Evolutionary conservation across 2,329 filamentous ascomycete genomes (phyloP).

Genomic region (Teratosphaeriaceae sp.): DNA sequence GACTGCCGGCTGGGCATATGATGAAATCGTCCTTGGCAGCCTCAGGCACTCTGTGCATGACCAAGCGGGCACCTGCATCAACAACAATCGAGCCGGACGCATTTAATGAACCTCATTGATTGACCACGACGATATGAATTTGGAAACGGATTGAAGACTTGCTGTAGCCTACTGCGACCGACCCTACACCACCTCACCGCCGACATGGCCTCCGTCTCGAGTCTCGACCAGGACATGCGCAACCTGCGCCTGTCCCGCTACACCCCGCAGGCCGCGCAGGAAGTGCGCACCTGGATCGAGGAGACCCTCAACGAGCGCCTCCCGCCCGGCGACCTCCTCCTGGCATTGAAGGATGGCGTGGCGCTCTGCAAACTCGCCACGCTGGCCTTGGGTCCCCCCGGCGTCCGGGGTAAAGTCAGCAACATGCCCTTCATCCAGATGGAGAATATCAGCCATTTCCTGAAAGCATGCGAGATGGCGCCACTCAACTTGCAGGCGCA

Average conservation of each 20-base stretch:
- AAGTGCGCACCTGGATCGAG: slow-evolving; percentile 82
- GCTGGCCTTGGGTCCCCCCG: slow-evolving; percentile 67
- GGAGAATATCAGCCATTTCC: slow-evolving; percentile 98
- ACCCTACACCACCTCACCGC: neutral
- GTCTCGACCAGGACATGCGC: slow-evolving; percentile 91
- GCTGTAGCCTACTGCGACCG: neutral
- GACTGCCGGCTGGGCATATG: neutral
- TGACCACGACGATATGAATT: neutral
- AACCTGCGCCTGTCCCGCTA: slow-evolving; percentile 88
- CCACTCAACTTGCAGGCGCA: slow-evolving; percentile 86
- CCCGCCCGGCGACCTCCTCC: slow-evolving; percentile 68
- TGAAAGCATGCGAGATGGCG: slow-evolving; percentile 75
- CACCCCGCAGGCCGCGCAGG: slow-evolving; percentile 81
- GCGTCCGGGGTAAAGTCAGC: slow-evolving; percentile 85
- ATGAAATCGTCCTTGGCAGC: neutral
- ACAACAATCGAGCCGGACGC: neutral
- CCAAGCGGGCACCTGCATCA: neutral
- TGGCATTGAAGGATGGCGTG: slow-evolving; percentile 82
- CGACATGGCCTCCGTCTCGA: slow-evolving; percentile 85
- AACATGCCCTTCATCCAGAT: slow-evolving; percentile 98
- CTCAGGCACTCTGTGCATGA: neutral
- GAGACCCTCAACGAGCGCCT: slow-evolving; percentile 67
- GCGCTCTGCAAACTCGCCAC: slow-evolving; percentile 92
- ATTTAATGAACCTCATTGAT: neutral
- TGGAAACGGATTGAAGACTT: neutral